Evolutionary conservation across 208 protist species (phyloP).

Genomic region (Hexamita inflata): DNA sequence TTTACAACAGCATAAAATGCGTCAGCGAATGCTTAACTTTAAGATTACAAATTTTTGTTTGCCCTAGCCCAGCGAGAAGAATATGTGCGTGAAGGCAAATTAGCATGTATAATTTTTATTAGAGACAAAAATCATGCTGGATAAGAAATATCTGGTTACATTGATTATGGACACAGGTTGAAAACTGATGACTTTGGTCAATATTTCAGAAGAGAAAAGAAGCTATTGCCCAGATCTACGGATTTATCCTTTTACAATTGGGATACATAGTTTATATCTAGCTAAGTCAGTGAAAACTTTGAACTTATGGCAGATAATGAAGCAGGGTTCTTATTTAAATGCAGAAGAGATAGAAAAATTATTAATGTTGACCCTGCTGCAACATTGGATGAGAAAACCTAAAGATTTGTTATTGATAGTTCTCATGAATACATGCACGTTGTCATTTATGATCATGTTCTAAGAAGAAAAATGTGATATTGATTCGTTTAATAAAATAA

Average conservation of each 20-base stretch:
- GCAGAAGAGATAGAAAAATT: constrained; percentile 85
- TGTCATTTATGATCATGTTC: constrained; percentile 56
- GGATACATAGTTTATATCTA: constrained; percentile 62
- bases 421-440: constrained; percentile 79
- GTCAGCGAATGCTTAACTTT: constrained; percentile 61
- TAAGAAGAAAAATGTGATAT: constrained; percentile 46
- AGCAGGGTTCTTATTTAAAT: constrained; percentile 82
- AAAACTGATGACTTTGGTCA: constrained; percentile 70
- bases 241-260: constrained; percentile 93
- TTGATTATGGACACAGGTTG: constrained; percentile 82
- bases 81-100: constrained; percentile 73
- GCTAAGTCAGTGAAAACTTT: constrained; percentile 61
- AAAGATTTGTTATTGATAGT: constrained; percentile 64
- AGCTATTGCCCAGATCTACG: constrained; percentile 70
- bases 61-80: constrained; percentile 81
- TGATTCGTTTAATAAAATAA: too few relatives aligned
- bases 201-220: constrained; percentile 64
- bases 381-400: constrained; percentile 71
- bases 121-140: constrained; percentile 69
- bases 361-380: constrained; percentile 82
- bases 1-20: constrained; percentile 48
- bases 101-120: constrained; percentile 81
- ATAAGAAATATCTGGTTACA: constrained; percentile 89
- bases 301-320: constrained; percentile 84
- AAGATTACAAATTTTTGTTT: constrained; percentile 67